Conservation (phyloP, 2,329 filamentous ascomycete genomes). For the Colletotrichum higginsianum region DNA sequence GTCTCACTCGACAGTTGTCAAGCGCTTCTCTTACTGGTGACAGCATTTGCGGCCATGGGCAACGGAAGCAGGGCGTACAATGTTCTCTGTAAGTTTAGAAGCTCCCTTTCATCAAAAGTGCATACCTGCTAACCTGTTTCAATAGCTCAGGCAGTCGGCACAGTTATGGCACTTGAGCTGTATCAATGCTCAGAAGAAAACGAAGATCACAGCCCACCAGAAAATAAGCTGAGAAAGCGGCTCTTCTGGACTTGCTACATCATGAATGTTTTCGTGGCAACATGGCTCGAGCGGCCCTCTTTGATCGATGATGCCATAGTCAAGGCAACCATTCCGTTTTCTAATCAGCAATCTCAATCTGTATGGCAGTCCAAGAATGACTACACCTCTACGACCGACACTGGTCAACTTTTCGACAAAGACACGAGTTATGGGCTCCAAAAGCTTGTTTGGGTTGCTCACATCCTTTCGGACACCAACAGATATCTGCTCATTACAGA, state of each 20-base stretch:
- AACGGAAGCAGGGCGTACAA: slow-evolving; percentile 19
- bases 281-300: slow-evolving; percentile 34
- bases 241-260: slow-evolving; percentile 36
- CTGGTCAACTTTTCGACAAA: background rate
- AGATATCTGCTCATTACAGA: slow-evolving; percentile 29
- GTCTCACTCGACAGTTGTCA: slow-evolving; percentile 28
- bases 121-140: background rate
- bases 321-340: slow-evolving; percentile 14
- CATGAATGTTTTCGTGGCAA: slow-evolving; percentile 28
- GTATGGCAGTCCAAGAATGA: slow-evolving; percentile 11
- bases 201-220: background rate
- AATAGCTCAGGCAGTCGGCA: slow-evolving; percentile 30
- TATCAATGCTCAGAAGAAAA: slow-evolving; percentile 6
- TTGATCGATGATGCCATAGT: slow-evolving; percentile 29
- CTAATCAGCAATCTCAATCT: background rate
- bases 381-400: background rate
- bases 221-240: slow-evolving; percentile 2
- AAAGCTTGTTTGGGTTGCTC: slow-evolving; percentile 21
- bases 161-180: slow-evolving; percentile 24
- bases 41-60: slow-evolving; percentile 26
- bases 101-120: rapidly evolving
- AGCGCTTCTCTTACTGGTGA: slow-evolving; percentile 19
- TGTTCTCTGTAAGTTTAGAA: slow-evolving; percentile 13
- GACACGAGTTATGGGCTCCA: background rate
- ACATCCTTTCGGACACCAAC: slow-evolving; percentile 30